phyloP scores from a whole-genome alignment of 192 early-diverging fungal species.

The Coemansia sp. region DNA sequence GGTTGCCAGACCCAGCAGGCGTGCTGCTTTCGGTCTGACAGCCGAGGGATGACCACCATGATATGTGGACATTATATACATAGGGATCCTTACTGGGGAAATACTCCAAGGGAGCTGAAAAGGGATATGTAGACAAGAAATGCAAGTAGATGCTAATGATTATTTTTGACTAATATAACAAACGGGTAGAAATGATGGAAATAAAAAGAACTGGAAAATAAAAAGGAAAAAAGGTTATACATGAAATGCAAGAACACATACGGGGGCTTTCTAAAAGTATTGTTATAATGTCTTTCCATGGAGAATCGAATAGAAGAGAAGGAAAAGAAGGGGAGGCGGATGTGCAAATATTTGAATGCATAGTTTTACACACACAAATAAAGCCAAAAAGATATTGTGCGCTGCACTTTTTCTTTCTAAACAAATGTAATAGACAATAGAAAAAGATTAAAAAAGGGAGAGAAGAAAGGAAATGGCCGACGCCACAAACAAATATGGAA shows the following conservation, averaged over 20 bases:
- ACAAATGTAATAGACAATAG: no score
- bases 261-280: not conserved
- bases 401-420: not conserved
- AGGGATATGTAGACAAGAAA: not conserved
- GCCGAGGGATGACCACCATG: conserved; percentile 2
- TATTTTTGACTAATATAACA: not conserved
- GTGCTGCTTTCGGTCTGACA: conserved; percentile 45
- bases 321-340: no score
- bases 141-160: not conserved
- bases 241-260: conserved; percentile 3
- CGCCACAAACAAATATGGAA: conserved; percentile 8
- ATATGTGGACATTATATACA: conserved; percentile 8
- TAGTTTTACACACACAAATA: not conserved
- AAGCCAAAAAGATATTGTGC: not conserved
- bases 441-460: not conserved
- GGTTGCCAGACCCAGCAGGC: conserved; percentile 33
- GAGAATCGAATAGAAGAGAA: no score
- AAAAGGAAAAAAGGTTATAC: conserved; percentile 3
- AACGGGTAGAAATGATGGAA: not conserved
- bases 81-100: no score
- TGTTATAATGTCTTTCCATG: no score
- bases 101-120: no score
- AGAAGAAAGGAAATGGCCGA: not conserved
- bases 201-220: not conserved
- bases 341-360: no score